Evolutionary conservation across 352 stramenopile genomes (phyloP).

Genomic region (Globisporangium echinulatum): DNA sequence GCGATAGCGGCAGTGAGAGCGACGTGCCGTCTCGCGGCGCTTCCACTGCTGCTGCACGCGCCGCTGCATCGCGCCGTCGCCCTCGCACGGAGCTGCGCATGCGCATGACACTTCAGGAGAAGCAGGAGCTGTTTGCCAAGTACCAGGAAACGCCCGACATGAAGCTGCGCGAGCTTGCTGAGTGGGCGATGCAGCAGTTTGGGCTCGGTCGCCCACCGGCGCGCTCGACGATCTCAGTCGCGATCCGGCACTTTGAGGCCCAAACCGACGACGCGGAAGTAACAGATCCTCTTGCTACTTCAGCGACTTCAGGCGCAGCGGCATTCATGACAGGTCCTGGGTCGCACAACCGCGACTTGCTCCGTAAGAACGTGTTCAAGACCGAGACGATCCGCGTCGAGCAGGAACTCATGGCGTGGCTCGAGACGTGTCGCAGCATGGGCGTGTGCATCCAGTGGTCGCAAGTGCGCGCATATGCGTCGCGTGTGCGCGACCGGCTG

Average conservation of each 20-base stretch:
- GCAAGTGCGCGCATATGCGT: slow-evolving; percentile 8
- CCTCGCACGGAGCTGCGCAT: slow-evolving; percentile 1
- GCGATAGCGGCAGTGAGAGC: neutral
- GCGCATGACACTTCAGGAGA: slow-evolving; percentile 7
- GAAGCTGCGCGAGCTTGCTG: slow-evolving; percentile 4
- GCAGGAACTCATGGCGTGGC: slow-evolving; percentile 2
- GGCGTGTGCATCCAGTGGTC: neutral
- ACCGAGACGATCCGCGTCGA: slow-evolving; percentile 3
- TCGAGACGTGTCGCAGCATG: neutral
- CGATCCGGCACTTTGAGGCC: slow-evolving; percentile 1
- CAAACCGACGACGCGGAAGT: too few species aligned
- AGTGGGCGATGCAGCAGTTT: slow-evolving; percentile 6
- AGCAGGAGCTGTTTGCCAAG: slow-evolving; percentile 1
- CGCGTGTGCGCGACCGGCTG: slow-evolving; percentile 1
- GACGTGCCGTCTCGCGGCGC: neutral
- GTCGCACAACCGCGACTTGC: neutral
- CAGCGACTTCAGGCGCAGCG: too few species aligned
- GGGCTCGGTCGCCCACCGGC: neutral
- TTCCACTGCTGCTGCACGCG: neutral
- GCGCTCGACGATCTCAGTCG: slow-evolving; percentile 3
- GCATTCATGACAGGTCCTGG: neutral
- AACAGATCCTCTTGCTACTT: too few species aligned
- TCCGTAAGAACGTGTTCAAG: slow-evolving; percentile 7
- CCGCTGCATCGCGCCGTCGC: neutral
- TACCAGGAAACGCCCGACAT: slow-evolving; percentile 4